Evolutionary conservation across 1,284 basidiomycete species (phyloP).

Genomic region (Fomitopsis betulina): DNA sequence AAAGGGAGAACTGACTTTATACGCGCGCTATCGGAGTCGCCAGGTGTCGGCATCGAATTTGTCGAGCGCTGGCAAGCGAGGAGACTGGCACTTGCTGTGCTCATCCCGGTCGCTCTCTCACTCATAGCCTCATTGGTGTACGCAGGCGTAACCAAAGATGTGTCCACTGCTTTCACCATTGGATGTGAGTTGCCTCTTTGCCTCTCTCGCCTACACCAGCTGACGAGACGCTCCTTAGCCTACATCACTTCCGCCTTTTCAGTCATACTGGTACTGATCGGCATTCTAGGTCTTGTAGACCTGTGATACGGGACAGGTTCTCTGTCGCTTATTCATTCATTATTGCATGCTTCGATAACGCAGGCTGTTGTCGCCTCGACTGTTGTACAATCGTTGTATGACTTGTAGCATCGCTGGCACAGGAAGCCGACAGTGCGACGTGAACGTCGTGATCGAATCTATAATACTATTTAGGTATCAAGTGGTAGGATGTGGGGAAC

Average conservation of each 20-base stretch:
- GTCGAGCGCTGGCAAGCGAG: constrained; percentile 15
- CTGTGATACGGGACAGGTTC: background rate
- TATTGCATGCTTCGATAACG: no score
- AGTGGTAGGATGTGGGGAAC: constrained; percentile 66
- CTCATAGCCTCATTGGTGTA: constrained; percentile 9
- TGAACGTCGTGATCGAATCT: no score
- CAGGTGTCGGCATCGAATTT: constrained; percentile 17
- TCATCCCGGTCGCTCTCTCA: constrained; percentile 9
- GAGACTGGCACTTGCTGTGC: constrained; percentile 8
- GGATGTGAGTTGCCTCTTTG: constrained; percentile 2
- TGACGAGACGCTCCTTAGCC: background rate
- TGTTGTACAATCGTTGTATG: no score
- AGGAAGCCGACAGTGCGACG: no score
- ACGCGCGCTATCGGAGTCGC: constrained; percentile 7
- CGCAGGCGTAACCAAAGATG: constrained; percentile 8
- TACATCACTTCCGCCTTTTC: constrained; percentile 14
- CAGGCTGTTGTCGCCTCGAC: no score
- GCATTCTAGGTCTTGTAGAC: constrained; percentile 9
- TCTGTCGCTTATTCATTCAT: background rate
- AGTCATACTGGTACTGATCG: constrained; percentile 11
- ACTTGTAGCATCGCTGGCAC: no score
- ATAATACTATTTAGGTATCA: background rate
- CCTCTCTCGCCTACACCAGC: background rate
- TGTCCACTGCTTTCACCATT: constrained; percentile 14
- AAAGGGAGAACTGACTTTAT: constrained; percentile 12